Percentiles rank a stretch among this genome's conserved stretches.
Evolutionary conservation across 768 basidiomycete genomes (phyloP).

Genomic region (Auricularia heimuer): DNA sequence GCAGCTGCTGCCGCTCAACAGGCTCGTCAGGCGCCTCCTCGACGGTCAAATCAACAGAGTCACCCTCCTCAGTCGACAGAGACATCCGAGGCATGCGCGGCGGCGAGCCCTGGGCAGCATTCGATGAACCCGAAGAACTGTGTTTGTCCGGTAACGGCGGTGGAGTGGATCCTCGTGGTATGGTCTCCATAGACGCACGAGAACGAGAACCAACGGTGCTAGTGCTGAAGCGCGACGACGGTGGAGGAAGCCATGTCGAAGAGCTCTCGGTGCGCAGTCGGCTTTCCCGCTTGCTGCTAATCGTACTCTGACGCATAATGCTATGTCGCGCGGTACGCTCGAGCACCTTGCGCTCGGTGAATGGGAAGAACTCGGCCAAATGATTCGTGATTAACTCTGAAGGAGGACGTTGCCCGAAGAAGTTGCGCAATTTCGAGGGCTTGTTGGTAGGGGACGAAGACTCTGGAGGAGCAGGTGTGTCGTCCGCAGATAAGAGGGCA

Average conservation of each 20-base stretch:
- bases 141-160: conserved; percentile 22
- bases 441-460: background rate
- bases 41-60: conserved; percentile 48
- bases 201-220: conserved; percentile 29
- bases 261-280: conserved; percentile 21
- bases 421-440: conserved; percentile 66
- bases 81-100: conserved; percentile 71
- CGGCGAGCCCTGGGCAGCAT: conserved; percentile 20
- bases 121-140: conserved; percentile 25
- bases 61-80: conserved; percentile 63
- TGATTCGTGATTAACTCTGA: conserved; percentile 95
- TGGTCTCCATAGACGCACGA: background rate
- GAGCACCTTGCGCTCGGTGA: conserved; percentile 83
- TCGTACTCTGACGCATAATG: conserved; percentile 58
- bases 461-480: background rate
- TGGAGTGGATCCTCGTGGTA: conserved; percentile 32
- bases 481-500: conserved; percentile 26
- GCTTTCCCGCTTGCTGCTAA: conserved; percentile 37
- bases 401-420: conserved; percentile 96
- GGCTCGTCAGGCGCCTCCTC: conserved; percentile 25
- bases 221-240: conserved; percentile 51
- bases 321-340: conserved; percentile 83
- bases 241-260: conserved; percentile 19
- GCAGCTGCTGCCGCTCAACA: conserved; percentile 35
- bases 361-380: conserved; percentile 90